Base-by-base conservation (phyloP, 768 basidiomycete species). In the Zangia roseola region DNA sequence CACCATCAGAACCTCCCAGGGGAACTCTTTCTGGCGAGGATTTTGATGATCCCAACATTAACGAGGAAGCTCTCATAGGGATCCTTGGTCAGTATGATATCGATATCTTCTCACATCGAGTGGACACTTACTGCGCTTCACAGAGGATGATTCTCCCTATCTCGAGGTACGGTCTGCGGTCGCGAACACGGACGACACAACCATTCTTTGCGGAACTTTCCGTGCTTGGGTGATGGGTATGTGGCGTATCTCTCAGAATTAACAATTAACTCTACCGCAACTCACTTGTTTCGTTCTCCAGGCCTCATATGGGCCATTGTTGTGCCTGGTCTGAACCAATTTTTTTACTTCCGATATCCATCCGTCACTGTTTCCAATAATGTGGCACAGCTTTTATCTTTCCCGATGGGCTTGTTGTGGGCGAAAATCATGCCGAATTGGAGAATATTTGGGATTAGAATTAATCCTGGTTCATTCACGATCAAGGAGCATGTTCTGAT, bases 111-210 rank as follows among this genome's bases (percentile, higher is more conserved):
- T 28, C 19, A 26, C 20, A 21, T 37, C 26, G 9, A 10, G 33
- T 24, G 0, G 69, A 71, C 49, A 31, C 54, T 55, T 24, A 60
- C 31, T 6, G 12, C 2, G 7, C 3, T 10, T 16, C 20, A 8
- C 56, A 73, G 78, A 78, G 64, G 85, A 91, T 57, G 90, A 91
- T 63, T 90, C 88, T 3, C 90, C 90, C 5, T 92, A 92, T 61
- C 87, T 86, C 6, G 90, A 92, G 63, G 88, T 89, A 12, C 80
- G 87, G 38, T 82, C 84, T 8, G 86, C 87, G 7, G 86, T 88
- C 9, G 80, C 83, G 17, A 87, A 86, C 64, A 81, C 78, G 26
- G 86, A 88, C 55, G 86, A 88, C 58, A 76, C 75, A 2, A 67
- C 69, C 33, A 86, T 88, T 74, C 84, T 84, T 12, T 76, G 73